A percentile compares a stretch with the other conserved stretches of the same genome.
Evolutionary conservation across 2,329 filamentous ascomycete species (phyloP).

Genomic region (Cyphellophora attinorum): DNA sequence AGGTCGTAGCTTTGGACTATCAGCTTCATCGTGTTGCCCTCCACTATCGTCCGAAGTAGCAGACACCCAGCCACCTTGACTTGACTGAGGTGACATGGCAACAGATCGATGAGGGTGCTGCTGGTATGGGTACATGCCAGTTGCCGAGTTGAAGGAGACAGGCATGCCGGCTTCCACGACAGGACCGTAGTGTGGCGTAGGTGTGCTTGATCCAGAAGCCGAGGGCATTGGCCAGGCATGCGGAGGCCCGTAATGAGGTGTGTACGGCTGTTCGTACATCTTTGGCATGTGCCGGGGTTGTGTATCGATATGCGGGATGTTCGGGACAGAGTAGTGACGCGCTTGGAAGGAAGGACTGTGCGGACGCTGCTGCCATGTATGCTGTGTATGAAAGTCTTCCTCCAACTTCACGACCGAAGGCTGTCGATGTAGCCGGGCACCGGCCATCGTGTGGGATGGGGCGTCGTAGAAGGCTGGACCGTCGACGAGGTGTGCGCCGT

Average conservation of each 20-base stretch:
- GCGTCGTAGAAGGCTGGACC: constrained; percentile 43
- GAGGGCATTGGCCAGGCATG: constrained; percentile 55
- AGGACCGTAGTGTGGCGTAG: constrained; percentile 61
- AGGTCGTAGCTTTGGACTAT: constrained; percentile 39
- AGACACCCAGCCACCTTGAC: constrained; percentile 44
- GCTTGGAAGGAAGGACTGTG: constrained; percentile 33
- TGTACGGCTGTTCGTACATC: constrained; percentile 39
- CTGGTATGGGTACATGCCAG: constrained; percentile 30
- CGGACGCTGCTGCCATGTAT: constrained; percentile 40
- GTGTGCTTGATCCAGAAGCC: constrained; percentile 62
- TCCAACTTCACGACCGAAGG: constrained; percentile 38
- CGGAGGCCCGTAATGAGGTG: constrained; percentile 34
- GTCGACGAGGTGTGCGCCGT: constrained; percentile 44
- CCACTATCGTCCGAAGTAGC: constrained; percentile 33
- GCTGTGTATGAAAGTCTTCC: constrained; percentile 43
- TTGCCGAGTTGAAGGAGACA: constrained; percentile 31
- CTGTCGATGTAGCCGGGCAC: constrained; percentile 29
- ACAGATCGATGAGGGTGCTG: constrained; percentile 41
- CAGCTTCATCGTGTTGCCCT: constrained; percentile 24
- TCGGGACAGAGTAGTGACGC: constrained; percentile 30
- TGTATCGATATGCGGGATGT: constrained; percentile 39
- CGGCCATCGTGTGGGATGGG: constrained; percentile 32
- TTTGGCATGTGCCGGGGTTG: constrained; percentile 55
- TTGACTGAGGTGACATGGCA: constrained; percentile 53
- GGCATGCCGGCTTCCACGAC: constrained; percentile 46